Percentiles rank a stretch among this genome's conserved stretches.
phyloP scores from a whole-genome alignment of 1,284 basidiomycete genomes.

The Rhodotorula sp. region DNA sequence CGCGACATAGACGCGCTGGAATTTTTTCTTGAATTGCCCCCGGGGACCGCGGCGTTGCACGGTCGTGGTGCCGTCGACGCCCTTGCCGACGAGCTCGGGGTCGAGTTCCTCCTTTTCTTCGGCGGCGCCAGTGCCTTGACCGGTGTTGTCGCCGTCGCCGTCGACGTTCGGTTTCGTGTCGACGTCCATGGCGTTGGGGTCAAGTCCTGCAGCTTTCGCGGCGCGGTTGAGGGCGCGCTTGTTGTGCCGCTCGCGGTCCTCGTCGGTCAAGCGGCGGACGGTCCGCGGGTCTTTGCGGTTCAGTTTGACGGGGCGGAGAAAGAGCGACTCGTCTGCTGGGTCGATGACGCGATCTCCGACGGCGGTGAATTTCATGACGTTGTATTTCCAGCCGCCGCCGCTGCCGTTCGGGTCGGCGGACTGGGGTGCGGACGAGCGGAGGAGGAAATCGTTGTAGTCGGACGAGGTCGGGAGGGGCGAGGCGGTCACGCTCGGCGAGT shows the following conservation, averaged over 20 bases:
- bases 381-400: slow-evolving; percentile 38
- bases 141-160: slow-evolving; percentile 26
- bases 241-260: slow-evolving; percentile 53
- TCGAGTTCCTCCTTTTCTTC: slow-evolving; percentile 53
- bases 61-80: slow-evolving; percentile 17
- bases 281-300: slow-evolving; percentile 72
- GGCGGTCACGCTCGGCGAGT: background rate
- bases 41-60: slow-evolving; percentile 52
- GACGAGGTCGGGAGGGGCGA: slow-evolving; percentile 14
- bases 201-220: slow-evolving; percentile 63
- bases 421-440: slow-evolving; percentile 16
- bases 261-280: slow-evolving; percentile 43
- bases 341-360: slow-evolving; percentile 27
- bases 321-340: slow-evolving; percentile 22
- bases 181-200: slow-evolving; percentile 63
- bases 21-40: slow-evolving; percentile 73
- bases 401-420: background rate
- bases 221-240: slow-evolving; percentile 44
- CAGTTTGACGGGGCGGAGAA: slow-evolving; percentile 65
- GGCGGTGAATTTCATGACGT: slow-evolving; percentile 43
- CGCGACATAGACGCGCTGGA: slow-evolving; percentile 72
- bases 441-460: slow-evolving; percentile 22
- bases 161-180: slow-evolving; percentile 49
- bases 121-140: slow-evolving; percentile 47
- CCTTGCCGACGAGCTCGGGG: slow-evolving; percentile 34